Base-by-base conservation (phyloP, 2,329 filamentous ascomycete genomes). In the Alternaria brassicicola region DNA sequence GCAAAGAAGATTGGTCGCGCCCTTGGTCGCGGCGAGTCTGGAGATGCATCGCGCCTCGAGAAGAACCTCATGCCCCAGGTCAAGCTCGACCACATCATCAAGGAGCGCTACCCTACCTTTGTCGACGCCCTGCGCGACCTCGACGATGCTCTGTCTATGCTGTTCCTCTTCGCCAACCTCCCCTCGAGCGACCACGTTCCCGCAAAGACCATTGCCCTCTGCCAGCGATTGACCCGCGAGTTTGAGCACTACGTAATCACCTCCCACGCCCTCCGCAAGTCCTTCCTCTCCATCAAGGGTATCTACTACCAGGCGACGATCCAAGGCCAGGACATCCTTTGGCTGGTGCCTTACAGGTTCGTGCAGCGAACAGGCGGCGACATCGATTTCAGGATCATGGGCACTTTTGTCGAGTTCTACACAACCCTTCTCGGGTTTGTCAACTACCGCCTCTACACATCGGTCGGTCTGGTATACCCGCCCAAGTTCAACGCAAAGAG, bases 281-380 rank as follows among this genome's bases (percentile, higher is more conserved):
- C 93, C 0, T 99, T 99, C 82, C 82, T 99, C 65, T 97, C 93
- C 2, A 98, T 99, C 81, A 99, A 99, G 84, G 95, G 95, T 62
- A 98, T 99, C 73, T 99, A 99, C 83, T 99, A 98, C 80, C 94
- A 98, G 81, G 95, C 94, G 23, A 97, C 89, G 50, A 96, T 99
- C 62, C 92, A 97, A 78, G 95, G 95, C 47, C 93, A 99, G 81
- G 94, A 98, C 73, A 90, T 99, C 48, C 84, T 98, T 66, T 99
- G 95, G 95, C 84, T 99, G 36, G 94, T 97, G 10, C 95, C 95
- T 1, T 99, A 99, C 83, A 92, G 92, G 78, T 99, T 99, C 80
- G 97, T 98, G 74, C 95, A 99, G 83, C 86, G 91, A 68, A 89
- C 97, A 13, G 91, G 95, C 38, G 92, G 90, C 57, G 95, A 99